These are phyloP conservation scores for Suillus sp. DNA, from an alignment of 768 basidiomycete species.

Conservation along the genomic window DNA sequence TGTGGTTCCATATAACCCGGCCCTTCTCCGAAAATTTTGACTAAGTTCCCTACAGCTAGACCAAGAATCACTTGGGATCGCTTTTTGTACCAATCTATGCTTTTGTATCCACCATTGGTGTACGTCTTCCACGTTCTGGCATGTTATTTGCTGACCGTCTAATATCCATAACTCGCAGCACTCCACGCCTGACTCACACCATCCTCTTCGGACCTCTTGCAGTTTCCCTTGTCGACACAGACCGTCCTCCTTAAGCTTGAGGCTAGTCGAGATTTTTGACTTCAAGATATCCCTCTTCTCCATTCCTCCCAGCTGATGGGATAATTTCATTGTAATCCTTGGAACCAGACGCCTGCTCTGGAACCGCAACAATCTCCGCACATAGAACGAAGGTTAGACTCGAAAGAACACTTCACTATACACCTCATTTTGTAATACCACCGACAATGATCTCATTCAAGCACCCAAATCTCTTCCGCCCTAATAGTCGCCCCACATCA, in stretches of 20 bases:
- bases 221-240: constrained; percentile 62
- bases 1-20: constrained; percentile 1
- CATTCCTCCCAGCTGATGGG: constrained; percentile 38
- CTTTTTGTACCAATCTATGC: constrained; percentile 51
- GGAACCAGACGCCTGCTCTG: constrained; percentile 45
- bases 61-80: constrained; percentile 14
- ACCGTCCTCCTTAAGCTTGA: constrained; percentile 86
- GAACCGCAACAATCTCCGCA: constrained; percentile 13
- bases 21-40: constrained; percentile 9
- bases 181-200: constrained; percentile 41
- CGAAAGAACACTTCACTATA: neutral
- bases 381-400: constrained; percentile 9
- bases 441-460: constrained; percentile 61
- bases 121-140: constrained; percentile 14
- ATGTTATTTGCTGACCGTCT: constrained; percentile 9
- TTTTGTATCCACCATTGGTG: constrained; percentile 44
- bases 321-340: constrained; percentile 37
- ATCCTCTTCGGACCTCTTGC: constrained; percentile 66
- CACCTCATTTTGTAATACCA: constrained; percentile 12
- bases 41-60: constrained; percentile 20
- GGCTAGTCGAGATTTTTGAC: constrained; percentile 29
- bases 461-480: constrained; percentile 66
- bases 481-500: constrained; percentile 64
- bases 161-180: constrained; percentile 20
- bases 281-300: constrained; percentile 14